Evolutionary conservation across 78 protist genomes (phyloP).

Genomic region (Dictyostelium capitatum): DNA sequence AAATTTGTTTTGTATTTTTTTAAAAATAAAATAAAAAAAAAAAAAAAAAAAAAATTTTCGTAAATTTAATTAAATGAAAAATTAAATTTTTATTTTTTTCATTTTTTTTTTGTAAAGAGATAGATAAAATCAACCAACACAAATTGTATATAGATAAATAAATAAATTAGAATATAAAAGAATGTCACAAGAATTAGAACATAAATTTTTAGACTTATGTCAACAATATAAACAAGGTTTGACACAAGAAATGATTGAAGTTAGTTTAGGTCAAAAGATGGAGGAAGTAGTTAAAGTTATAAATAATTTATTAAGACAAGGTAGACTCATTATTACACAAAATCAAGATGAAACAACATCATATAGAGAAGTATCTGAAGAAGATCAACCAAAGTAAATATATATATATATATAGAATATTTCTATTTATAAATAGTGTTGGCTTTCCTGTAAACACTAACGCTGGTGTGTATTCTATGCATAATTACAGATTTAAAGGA

Average conservation of each 20-base stretch:
- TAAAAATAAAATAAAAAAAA: too few species aligned
- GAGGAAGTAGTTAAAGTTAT: conserved; percentile 16
- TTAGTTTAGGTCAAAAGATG: conserved; percentile 9
- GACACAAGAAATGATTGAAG: conserved; percentile 19
- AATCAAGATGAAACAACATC: conserved; percentile 41
- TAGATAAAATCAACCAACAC: too few species aligned
- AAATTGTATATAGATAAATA: too few species aligned
- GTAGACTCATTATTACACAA: conserved; percentile 43
- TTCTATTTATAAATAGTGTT: too few species aligned
- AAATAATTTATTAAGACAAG: conserved; percentile 43
- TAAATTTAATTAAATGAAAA: too few species aligned
- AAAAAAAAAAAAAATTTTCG: too few species aligned
- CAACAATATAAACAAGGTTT: conserved; percentile 28
- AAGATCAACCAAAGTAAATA: conserved; percentile 43
- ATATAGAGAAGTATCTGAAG: conserved; percentile 34
- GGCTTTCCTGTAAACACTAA: too few species aligned
- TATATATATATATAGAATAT: not conserved
- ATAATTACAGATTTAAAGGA: conserved; percentile 65
- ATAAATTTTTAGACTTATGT: conserved; percentile 49
- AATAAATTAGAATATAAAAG: not conserved
- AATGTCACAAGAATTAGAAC: conserved; percentile 65
- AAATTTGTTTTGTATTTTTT: too few species aligned
- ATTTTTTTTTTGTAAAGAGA: too few species aligned
- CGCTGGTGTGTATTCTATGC: too few species aligned
- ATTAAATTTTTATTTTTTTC: too few species aligned